These are phyloP conservation scores for Tanacetum coccineum DNA, from an alignment of 129 eudicot species.

Conservation along the genomic window DNA sequence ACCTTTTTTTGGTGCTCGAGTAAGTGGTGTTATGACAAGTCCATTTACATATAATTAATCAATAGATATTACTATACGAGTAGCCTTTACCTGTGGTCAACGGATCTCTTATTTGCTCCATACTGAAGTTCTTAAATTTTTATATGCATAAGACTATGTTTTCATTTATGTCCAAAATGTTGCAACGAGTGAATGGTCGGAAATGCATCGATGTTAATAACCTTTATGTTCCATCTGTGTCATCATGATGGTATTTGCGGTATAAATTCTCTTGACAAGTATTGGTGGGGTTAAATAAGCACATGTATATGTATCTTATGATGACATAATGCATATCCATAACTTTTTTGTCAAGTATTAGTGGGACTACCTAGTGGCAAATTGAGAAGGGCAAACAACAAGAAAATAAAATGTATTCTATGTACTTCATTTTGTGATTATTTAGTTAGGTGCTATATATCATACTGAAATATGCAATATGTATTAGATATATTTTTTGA, in stretches of 20 bases:
- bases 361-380: no score
- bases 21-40: slow-evolving; percentile 7
- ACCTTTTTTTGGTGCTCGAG: not conserved
- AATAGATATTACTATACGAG: not conserved
- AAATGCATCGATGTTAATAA: not conserved
- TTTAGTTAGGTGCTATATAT: no score
- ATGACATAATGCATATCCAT: slow-evolving; percentile 6
- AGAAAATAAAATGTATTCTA: no score
- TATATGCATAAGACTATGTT: not conserved
- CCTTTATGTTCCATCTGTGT: slow-evolving; percentile 15
- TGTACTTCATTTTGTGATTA: no score
- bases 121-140: not conserved
- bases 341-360: no score
- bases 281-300: not conserved
- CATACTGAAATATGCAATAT: no score
- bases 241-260: not conserved
- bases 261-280: not conserved
- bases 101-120: not conserved
- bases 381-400: not conserved
- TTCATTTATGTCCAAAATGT: slow-evolving; percentile 1
- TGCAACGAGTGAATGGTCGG: not conserved
- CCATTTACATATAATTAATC: not conserved
- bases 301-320: not conserved
- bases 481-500: no score
- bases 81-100: not conserved